Conservation (phyloP, 164 flowering plant species). For the Vitis riparia region DNA sequence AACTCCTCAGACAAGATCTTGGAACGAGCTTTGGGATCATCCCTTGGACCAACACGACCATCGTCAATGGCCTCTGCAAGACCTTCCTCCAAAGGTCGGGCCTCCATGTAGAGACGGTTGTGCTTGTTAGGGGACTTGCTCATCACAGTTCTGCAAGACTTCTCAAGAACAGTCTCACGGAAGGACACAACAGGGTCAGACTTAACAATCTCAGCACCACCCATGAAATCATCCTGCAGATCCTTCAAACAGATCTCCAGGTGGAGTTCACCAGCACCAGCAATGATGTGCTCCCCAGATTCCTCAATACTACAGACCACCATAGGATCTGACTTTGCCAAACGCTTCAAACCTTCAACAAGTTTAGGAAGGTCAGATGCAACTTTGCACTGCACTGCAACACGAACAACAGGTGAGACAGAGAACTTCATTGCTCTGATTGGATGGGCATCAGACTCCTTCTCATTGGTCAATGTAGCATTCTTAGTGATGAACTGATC, state of each 20-base stretch:
- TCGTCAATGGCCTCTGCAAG: conserved; percentile 57
- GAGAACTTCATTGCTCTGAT: conserved; percentile 54
- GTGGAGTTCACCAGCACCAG: conserved; percentile 53
- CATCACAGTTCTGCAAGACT: conserved; percentile 48
- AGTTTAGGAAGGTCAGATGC: conserved; percentile 52
- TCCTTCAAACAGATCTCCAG: conserved; percentile 51
- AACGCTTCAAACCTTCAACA: conserved; percentile 48
- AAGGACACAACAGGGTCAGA: conserved; percentile 57
- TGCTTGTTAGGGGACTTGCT: conserved; percentile 65
- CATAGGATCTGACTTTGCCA: conserved; percentile 53
- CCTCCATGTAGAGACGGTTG: conserved; percentile 65
- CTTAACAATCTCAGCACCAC: conserved; percentile 44
- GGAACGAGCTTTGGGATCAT: conserved; percentile 50
- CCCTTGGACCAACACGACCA: conserved; percentile 60
- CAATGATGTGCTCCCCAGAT: conserved; percentile 46
- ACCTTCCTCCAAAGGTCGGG: conserved; percentile 52
- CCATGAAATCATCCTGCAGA: conserved; percentile 41
- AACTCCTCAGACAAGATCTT: conserved; percentile 52
- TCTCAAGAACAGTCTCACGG: conserved; percentile 56
- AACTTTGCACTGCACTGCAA: conserved; percentile 45
- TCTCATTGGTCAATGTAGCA: conserved; percentile 55
- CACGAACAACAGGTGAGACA: conserved; percentile 56
- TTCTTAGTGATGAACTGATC: conserved; percentile 59
- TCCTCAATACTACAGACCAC: conserved; percentile 46
- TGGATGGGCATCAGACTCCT: conserved; percentile 49